Base-by-base conservation (phyloP, 2,329 filamentous ascomycete species). In the Aureobasidium mangrovei region DNA sequence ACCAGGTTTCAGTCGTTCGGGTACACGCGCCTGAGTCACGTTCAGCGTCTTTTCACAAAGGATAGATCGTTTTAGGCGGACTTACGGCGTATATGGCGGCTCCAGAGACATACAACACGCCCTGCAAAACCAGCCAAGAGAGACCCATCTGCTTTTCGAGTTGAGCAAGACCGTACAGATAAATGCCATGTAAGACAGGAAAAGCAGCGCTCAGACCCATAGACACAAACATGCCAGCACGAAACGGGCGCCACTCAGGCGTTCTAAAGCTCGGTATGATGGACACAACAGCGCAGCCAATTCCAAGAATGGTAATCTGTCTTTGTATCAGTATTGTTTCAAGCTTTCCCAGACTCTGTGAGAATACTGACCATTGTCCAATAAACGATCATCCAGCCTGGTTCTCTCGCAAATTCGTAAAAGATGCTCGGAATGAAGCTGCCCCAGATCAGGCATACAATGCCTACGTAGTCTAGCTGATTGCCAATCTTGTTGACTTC, bases 391-490 rank as follows among this genome's bases (percentile, higher is more conserved):
- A 89, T 82, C 63, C 91, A 67, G 6, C 68, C 63, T 3, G 82
- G 80, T 59, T 83, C 73, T 64, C 85, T 89, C 63, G 81, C 88
- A 67, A 95, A 89, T 3, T 85, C 90, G 69, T 94, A 95, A 69
- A 88, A 93, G 56, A 98, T 70, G 47, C 87, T 86, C 2, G 93
- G 91, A 43, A 97, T 81, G 65, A 91, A 95, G 67, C 86, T 91
- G 5, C 93, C 93, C 61, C 91, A 87, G 56, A 97, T 97, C 61
- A 98, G 74, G 46, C 84, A 81, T 31, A 97, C 88, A 62, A 98
- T 98, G 5, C 93, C 93, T 4, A 91, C 81, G 67, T 98, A 97
- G 67, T 98, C 93, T 55, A 97, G 74, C 69, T 95, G 88, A 68
- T 97, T 97, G 8, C 91, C 91, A 75, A 89, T 87, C 58, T 81